A percentile compares a stretch with the other conserved stretches of the same genome.
Conservation (phyloP, 2,329 filamentous ascomycete genomes). For the Zasmidium cellare region DNA sequence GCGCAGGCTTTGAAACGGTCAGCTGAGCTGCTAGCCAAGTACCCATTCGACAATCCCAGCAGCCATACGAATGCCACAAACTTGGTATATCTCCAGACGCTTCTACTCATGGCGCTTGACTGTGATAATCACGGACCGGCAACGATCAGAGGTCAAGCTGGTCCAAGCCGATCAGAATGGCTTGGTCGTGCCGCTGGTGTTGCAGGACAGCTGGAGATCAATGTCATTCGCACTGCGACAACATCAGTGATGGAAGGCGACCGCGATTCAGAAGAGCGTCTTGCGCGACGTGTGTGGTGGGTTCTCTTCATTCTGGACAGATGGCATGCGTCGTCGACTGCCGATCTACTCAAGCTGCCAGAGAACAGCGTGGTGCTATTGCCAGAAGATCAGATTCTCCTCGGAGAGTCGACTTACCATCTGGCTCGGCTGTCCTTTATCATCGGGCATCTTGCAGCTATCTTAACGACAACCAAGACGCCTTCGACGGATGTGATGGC, state of each 20-base stretch:
- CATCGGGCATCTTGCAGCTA: slow-evolving; percentile 56
- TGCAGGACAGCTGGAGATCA: slow-evolving; percentile 65
- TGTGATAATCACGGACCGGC: slow-evolving; percentile 58
- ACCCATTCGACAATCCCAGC: slow-evolving; percentile 47
- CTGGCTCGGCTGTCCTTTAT: slow-evolving; percentile 64
- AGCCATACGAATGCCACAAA: slow-evolving; percentile 44
- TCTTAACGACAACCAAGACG: slow-evolving; percentile 47
- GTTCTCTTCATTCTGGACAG: slow-evolving; percentile 69
- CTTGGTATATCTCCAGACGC: slow-evolving; percentile 63
- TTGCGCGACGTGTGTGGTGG: slow-evolving; percentile 70
- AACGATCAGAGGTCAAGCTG: slow-evolving; percentile 47
- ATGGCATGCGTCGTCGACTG: slow-evolving; percentile 70
- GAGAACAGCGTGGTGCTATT: slow-evolving; percentile 62
- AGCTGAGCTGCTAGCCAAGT: slow-evolving; percentile 44
- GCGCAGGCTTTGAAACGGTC: slow-evolving; percentile 42
- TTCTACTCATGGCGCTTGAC: slow-evolving; percentile 66
- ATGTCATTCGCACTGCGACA: slow-evolving; percentile 46
- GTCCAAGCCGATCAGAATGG: slow-evolving; percentile 54
- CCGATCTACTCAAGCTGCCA: slow-evolving; percentile 62
- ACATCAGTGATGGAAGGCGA: slow-evolving; percentile 49
- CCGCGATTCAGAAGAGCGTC: slow-evolving; percentile 61
- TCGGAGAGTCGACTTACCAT: slow-evolving; percentile 66
- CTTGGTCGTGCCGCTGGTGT: slow-evolving; percentile 66
- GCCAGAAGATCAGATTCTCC: slow-evolving; percentile 58
- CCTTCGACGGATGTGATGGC: slow-evolving; percentile 46